phyloP scores from a whole-genome alignment of 2,329 filamentous ascomycete species.

The Aspergillus tubingensis region DNA sequence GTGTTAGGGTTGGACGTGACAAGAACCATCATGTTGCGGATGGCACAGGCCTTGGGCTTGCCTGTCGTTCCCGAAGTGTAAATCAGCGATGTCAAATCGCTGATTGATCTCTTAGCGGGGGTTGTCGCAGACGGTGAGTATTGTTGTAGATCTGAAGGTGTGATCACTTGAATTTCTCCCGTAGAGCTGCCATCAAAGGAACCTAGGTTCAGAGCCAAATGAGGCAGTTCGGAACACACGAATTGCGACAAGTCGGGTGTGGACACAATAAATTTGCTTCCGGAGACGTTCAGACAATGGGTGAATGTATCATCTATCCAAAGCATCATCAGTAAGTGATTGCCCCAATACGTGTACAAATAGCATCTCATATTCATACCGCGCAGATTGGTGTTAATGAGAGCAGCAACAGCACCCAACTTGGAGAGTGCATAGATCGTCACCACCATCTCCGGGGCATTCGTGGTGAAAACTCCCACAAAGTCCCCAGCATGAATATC shows the following conservation, averaged over 20 bases:
- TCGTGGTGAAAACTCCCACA: slow-evolving; percentile 51
- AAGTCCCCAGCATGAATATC: slow-evolving; percentile 44
- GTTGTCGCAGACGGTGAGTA: slow-evolving; percentile 25
- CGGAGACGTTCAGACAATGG: slow-evolving; percentile 48
- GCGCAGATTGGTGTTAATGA: slow-evolving; percentile 52
- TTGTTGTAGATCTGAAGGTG: slow-evolving; percentile 28
- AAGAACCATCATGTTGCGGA: slow-evolving; percentile 43
- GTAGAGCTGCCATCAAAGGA: slow-evolving; percentile 37
- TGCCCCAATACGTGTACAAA: too few relatives aligned
- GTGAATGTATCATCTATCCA: slow-evolving; percentile 46
- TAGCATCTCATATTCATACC: slow-evolving; percentile 31
- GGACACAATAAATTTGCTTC: slow-evolving; percentile 45
- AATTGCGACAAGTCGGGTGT: slow-evolving; percentile 47
- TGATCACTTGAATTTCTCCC: slow-evolving; percentile 28
- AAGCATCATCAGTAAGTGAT: background rate
- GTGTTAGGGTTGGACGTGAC: slow-evolving; percentile 41
- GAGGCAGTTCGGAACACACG: slow-evolving; percentile 37
- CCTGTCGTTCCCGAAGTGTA: slow-evolving; percentile 54
- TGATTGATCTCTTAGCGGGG: slow-evolving; percentile 36
- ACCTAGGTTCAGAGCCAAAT: slow-evolving; percentile 41
- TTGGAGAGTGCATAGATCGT: slow-evolving; percentile 49
- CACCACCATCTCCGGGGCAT: slow-evolving; percentile 53
- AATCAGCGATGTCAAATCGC: slow-evolving; percentile 44
- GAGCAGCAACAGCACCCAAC: slow-evolving; percentile 47
- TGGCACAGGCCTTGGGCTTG: slow-evolving; percentile 49